Evolutionary conservation across 768 basidiomycete species (phyloP), one percentile per base, ranked within the genome.

Genomic region (Cystobasidium onofrii): DNA sequence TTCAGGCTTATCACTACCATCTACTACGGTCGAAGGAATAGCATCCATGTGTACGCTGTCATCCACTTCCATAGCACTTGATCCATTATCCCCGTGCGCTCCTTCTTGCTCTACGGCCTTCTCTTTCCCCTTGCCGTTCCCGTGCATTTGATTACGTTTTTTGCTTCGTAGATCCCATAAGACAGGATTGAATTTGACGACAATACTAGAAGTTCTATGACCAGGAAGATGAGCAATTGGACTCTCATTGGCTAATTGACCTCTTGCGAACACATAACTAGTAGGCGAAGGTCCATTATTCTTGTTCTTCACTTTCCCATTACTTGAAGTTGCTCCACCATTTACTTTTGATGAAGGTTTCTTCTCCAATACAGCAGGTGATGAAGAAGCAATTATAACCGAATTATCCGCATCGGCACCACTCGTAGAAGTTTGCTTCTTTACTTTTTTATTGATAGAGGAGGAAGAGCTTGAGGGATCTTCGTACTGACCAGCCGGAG

Each of bases 401-500:
- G 57, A 60, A 4, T 27, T 34, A 29, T 60, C 57, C 6, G 57
- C 57, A 60, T 60, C 57, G 6, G 9, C 20, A 29, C 29, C 57
- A 60, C 4, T 13, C 15, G 27, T 60, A 27, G 72, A 44, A 23
- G 73, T 23, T 0, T 74, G 29, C 54, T 74, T 54, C 72, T 73
- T 74, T 4, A n/a, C 25, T 29, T 61, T 73, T 13, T n/a, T 27
- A 25, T 7, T 66, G 50, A 31, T 73, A 4, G 66, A 36, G 43
- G 13, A n/a, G 25, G 27, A 15, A 46, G 44, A 9, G 7, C 63
- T 27, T 1, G 74, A 57, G 1, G 91, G 90, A 80, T 98, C 95
- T 80, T 98, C 94, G 78, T 96, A 97, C 79, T 95, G 91, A 0
- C 96, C 96, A 0, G 96, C 95, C 0, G 96, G 96, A 0, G 96